Evolutionary conservation across 2,329 filamentous ascomycete species (phyloP), one percentile per base, ranked within the genome.

Genomic region (Colletotrichum sp.): DNA sequence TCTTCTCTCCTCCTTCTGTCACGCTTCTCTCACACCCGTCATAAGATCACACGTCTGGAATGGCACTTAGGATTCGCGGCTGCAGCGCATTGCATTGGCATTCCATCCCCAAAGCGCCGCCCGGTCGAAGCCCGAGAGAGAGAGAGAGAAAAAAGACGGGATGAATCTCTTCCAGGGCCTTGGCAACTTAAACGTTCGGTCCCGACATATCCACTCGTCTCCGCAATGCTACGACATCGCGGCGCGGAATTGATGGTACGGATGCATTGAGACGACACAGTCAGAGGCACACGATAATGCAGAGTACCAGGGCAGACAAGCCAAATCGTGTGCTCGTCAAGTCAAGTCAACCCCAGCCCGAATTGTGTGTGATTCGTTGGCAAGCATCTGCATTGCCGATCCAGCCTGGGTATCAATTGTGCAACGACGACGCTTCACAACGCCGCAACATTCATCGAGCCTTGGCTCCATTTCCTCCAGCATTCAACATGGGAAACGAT

Each of bases 141-240:
- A 58, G 55, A 61, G 26, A 58, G 55, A 61, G 55, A 34, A 7
- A 32, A 52, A 69, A 68, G 73, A 75, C 69, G 73, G 69, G 73
- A 75, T 30, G 73, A 75, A 73, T 75, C 73, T 63, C 48, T 68
- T 68, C 58, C 32, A 21, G 56, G 28, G 66, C 28, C 69, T 73
- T 73, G 73, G 73, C 69, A 64, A 73, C 43, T 69, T 52, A 30
- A 12, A 36, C 32, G 3, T 64, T 73, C 73, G 73, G 73, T 75
- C 73, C 73, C 73, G 73, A 75, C 73, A 24, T 66, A 75, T 21
- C 73, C 61, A 68, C 73, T 62, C 26, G 56, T 75, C 34, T 32
- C 69, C 73, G 69, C 43, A 26, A n/a, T 59, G 34, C 63, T 56
- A 72, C 62, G 18, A 65, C 62, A n/a, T 14, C 34, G 24, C 32